phyloP scores from a whole-genome alignment of 805 yeast species.

The Lipomyces anomalus region DNA sequence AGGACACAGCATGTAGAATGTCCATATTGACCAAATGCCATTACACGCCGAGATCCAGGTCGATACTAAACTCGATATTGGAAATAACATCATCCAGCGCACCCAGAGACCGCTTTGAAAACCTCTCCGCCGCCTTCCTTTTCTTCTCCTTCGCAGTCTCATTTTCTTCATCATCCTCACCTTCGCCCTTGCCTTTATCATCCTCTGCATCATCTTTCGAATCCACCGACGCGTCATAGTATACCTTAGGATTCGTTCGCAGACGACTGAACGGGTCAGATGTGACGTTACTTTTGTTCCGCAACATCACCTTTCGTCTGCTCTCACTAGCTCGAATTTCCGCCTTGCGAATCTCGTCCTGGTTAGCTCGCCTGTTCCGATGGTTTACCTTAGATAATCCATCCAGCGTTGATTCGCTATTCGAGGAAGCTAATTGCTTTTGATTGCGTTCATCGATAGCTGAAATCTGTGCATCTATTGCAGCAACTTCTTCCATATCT shows the following conservation, averaged over 20 bases:
- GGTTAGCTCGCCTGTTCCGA: slow-evolving; percentile 78
- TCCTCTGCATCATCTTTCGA: slow-evolving; percentile 41
- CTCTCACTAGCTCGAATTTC: slow-evolving; percentile 59
- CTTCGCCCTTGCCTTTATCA: slow-evolving; percentile 52
- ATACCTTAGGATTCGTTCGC: slow-evolving; percentile 79
- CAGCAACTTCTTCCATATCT: slow-evolving; percentile 31
- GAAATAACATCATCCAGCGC: slow-evolving; percentile 38
- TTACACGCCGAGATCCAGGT: too few relatives aligned
- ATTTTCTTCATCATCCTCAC: slow-evolving; percentile 40
- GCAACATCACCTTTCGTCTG: slow-evolving; percentile 35
- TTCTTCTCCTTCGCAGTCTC: slow-evolving; percentile 39
- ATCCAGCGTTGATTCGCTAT: slow-evolving; percentile 24
- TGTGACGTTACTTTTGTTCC: slow-evolving; percentile 27
- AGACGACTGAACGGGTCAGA: slow-evolving; percentile 84
- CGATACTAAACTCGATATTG: slow-evolving; percentile 34
- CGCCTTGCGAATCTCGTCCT: slow-evolving; percentile 69
- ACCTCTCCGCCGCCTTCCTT: slow-evolving; percentile 33
- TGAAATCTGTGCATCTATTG: slow-evolving; percentile 32
- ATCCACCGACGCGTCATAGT: slow-evolving; percentile 51
- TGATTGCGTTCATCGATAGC: slow-evolving; percentile 25
- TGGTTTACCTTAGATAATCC: slow-evolving; percentile 70
- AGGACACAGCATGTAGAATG: too few relatives aligned
- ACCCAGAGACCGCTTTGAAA: slow-evolving; percentile 18
- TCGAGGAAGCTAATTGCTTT: slow-evolving; percentile 2
- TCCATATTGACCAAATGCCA: too few relatives aligned